Percentiles rank a stretch among this genome's conserved stretches.
phyloP scores from a whole-genome alignment of 2,329 filamentous ascomycete genomes.

The Lithohypha guttulata region DNA sequence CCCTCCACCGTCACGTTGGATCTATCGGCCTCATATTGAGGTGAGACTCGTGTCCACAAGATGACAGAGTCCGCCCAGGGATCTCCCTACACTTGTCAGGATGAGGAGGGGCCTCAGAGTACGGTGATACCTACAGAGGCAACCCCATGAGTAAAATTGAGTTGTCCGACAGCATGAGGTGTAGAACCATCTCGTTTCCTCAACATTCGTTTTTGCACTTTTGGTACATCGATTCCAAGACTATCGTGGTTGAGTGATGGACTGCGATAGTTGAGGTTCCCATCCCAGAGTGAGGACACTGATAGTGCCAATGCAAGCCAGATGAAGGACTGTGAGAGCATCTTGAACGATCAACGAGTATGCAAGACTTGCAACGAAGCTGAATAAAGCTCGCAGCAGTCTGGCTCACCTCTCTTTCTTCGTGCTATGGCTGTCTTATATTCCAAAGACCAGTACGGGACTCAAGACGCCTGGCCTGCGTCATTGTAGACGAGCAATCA shows the following conservation, averaged over 20 bases:
- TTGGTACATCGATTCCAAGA: slow-evolving; percentile 51
- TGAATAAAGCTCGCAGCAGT: too few relatives aligned
- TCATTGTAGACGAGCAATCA: too few relatives aligned
- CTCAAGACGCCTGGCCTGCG: too few relatives aligned
- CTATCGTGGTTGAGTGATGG: slow-evolving; percentile 52
- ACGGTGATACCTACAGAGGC: slow-evolving; percentile 26
- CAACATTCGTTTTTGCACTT: slow-evolving; percentile 45
- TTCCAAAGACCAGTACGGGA: too few relatives aligned
- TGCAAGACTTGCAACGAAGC: too few relatives aligned
- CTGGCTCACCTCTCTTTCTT: too few relatives aligned
- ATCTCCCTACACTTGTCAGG: slow-evolving; percentile 22
- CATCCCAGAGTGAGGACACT: too few relatives aligned
- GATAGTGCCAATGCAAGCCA: too few relatives aligned
- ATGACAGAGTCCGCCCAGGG: slow-evolving; percentile 31
- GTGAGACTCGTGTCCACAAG: slow-evolving; percentile 31
- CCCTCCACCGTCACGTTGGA: slow-evolving; percentile 48
- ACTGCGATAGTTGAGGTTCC: slow-evolving; percentile 55
- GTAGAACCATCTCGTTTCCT: slow-evolving; percentile 25
- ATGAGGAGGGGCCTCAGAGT: background rate
- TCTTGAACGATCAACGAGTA: too few relatives aligned
- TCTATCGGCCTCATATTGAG: slow-evolving; percentile 34
- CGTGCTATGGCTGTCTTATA: too few relatives aligned
- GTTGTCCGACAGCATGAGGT: slow-evolving; percentile 33
- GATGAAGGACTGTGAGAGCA: too few relatives aligned
- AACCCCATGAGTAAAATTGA: slow-evolving; percentile 55